These are phyloP conservation scores for Hypoxylon sp. DNA, from an alignment of 2,329 filamentous ascomycete species.

Conservation along the genomic window DNA sequence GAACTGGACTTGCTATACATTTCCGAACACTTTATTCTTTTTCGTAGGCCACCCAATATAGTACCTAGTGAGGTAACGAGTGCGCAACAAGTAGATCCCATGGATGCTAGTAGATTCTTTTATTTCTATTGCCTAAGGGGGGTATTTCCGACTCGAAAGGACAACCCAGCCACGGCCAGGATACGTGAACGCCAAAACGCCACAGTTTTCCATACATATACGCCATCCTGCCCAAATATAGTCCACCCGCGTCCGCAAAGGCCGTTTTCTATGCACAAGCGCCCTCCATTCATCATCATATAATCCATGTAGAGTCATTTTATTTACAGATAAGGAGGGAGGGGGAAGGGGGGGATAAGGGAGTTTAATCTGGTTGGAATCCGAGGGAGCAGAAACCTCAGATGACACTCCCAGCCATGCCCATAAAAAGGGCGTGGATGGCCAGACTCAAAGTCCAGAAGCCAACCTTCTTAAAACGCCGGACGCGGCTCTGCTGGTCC, in stretches of 20 bases:
- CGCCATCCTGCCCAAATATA: conserved; percentile 19
- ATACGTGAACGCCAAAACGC: conserved; percentile 18
- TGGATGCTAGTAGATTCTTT: not conserved
- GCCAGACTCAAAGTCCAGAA: conserved; percentile 95
- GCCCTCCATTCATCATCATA: conserved; percentile 9
- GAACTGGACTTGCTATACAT: not conserved
- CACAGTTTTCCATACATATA: conserved; percentile 32
- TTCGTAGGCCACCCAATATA: not conserved
- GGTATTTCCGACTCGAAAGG: conserved; percentile 45
- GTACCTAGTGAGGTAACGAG: not conserved
- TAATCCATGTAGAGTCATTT: conserved; percentile 11
- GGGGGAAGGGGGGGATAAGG: not conserved
- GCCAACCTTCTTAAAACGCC: conserved; percentile 94
- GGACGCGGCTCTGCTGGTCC: conserved; percentile 86
- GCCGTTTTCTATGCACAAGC: conserved; percentile 20
- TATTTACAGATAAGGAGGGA: conserved; percentile 23
- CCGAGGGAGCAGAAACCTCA: conserved; percentile 46
- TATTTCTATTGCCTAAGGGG: conserved; percentile 37
- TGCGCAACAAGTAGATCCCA: not conserved
- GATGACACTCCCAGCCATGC: conserved; percentile 86
- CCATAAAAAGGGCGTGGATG: conserved; percentile 93
- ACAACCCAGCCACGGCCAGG: conserved; percentile 3
- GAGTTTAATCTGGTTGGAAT: not conserved
- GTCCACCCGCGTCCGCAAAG: conserved; percentile 10
- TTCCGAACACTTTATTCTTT: not conserved